Base-by-base conservation (phyloP, 2,329 filamentous ascomycete genomes). In the Stagonosporopsis cucurbitacearum region DNA sequence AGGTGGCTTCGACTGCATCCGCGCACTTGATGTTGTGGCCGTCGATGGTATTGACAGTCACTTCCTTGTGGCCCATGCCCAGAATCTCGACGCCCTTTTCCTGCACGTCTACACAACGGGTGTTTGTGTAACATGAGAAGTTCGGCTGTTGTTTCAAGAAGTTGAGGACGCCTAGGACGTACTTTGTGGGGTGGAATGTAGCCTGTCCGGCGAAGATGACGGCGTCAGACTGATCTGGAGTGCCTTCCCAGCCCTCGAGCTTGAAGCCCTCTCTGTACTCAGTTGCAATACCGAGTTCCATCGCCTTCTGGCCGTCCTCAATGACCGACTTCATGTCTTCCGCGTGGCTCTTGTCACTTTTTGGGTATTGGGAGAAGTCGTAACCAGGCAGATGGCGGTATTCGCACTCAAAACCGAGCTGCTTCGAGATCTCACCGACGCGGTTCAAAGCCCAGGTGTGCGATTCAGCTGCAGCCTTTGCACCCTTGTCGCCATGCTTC, bases 111-210 rank as follows among this genome's bases (percentile, higher is more conserved):
- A 78, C 71, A 48, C 81, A 79, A 4, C 83, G 76, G 0, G 82
- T 84, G 52, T 79, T 73, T 2, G 82, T 81, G 67, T 77, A 85
- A 69, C 81, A 84, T 30, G 75, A 68, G 66, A 86, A 86, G 67
- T 82, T 81, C 7, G 77, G 74, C 61, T 85, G 82, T 17, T 79
- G 55, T 26, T 77, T 72, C 17, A 86, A 76, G 75, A 81, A 85
- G 7, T 77, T 73, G 3, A 86, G 73, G 1, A 86, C 66, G 6
- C 82, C 83, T 33, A 79, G 71, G 0, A 85, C 69, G 60, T 86
- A 86, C 60, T 80, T 80, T 3, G 83, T 86, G 0, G 83, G 83
- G 51, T 85, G 83, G 65, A 86, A 86, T 0, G 82, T 79, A 0
- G 81, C 83, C 61, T 86, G 82, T 15, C 76, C 69, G 2, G 65